These are phyloP conservation scores for Calocera viscosa DNA, from an alignment of 768 basidiomycete genomes.

Conservation along the genomic window DNA sequence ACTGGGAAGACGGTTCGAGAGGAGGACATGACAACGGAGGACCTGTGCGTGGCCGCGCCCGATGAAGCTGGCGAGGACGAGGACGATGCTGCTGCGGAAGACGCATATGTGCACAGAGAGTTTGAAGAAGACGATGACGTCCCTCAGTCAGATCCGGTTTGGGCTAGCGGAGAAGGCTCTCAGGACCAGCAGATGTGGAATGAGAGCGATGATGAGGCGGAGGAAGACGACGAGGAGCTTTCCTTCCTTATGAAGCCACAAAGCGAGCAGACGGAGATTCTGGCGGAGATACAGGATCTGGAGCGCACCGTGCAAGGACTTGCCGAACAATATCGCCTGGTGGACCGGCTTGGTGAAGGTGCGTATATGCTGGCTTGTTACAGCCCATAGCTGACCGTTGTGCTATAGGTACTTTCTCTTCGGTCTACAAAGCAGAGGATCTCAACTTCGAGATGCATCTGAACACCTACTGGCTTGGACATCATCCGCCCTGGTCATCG, in stretches of 20 bases:
- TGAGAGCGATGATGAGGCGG: conserved; percentile 17
- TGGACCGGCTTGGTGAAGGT: conserved; percentile 84
- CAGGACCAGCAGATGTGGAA: conserved; percentile 2
- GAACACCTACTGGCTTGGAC: conserved; percentile 59
- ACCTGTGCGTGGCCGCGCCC: conserved; percentile 1
- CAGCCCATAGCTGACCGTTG: not conserved
- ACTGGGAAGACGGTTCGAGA: not conserved
- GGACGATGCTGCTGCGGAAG: not conserved
- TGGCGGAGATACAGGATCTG: conserved; percentile 64
- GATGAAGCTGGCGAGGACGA: not conserved
- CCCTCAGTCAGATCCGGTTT: conserved; percentile 5
- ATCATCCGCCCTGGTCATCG: conserved; percentile 48
- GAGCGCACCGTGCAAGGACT: conserved; percentile 54
- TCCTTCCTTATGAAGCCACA: conserved; percentile 44
- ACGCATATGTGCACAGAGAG: not conserved
- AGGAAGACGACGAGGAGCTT: conserved; percentile 46
- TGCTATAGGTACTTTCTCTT: conserved; percentile 76
- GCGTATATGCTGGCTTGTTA: not conserved
- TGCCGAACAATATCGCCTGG: conserved; percentile 52
- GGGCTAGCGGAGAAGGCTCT: not conserved
- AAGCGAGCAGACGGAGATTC: conserved; percentile 63
- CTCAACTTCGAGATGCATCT: conserved; percentile 56
- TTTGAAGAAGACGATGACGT: conserved; percentile 8
- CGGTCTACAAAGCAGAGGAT: conserved; percentile 97
- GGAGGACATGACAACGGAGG: conserved; percentile 5